Conservation (phyloP, 148 eudicot species). For the Spergularia bocconei region DNA sequence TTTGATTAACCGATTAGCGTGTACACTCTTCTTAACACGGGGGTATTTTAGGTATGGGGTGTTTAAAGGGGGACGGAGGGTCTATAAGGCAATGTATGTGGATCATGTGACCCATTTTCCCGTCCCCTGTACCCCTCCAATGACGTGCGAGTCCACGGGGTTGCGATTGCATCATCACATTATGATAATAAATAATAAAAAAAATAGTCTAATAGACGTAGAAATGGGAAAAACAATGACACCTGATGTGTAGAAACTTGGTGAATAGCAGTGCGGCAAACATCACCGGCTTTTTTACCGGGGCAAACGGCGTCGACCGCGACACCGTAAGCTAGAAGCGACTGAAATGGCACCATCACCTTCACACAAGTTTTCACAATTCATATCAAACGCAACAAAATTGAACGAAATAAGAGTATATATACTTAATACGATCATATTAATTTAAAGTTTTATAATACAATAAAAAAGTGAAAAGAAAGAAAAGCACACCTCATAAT, state of each 20-base stretch:
- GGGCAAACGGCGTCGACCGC: conserved; percentile 94
- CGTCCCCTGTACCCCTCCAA: too few relatives aligned
- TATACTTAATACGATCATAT: too few relatives aligned
- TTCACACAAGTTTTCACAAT: conserved; percentile 12
- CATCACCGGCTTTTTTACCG: conserved; percentile 82
- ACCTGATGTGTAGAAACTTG: conserved; percentile 65
- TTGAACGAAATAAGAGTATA: not conserved
- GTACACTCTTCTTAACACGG: too few relatives aligned
- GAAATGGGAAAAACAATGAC: too few relatives aligned
- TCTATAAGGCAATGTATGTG: too few relatives aligned
- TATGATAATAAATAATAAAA: too few relatives aligned
- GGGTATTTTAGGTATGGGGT: too few relatives aligned
- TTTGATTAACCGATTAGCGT: too few relatives aligned
- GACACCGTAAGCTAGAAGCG: conserved; percentile 76
- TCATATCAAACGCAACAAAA: not conserved
- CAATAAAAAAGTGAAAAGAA: not conserved
- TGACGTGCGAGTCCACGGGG: too few relatives aligned
- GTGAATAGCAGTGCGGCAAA: conserved; percentile 88
- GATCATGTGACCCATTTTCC: too few relatives aligned
- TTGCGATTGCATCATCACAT: too few relatives aligned
- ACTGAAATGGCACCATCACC: conserved; percentile 99
- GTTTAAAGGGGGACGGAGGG: too few relatives aligned
- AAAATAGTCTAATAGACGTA: not conserved
- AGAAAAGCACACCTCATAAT: conserved; percentile 53
- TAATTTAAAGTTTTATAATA: not conserved